Percentiles rank a stretch among this genome's conserved stretches.
phyloP scores from a whole-genome alignment of 1,139 yeast genomes.

The Chernovozyma aurita region DNA sequence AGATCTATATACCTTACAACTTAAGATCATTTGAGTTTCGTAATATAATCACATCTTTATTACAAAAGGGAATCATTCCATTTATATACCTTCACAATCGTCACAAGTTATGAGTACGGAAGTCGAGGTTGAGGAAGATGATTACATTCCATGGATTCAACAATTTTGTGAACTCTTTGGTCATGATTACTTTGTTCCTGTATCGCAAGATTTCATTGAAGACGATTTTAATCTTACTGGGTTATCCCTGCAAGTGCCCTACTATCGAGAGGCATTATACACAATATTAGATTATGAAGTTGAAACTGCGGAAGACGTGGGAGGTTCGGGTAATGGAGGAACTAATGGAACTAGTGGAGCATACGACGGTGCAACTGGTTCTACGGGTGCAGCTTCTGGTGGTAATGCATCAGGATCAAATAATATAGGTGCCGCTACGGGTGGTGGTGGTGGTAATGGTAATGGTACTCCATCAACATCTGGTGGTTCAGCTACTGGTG shows the following conservation, averaged over 20 bases:
- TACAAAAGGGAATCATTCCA: no score
- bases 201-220: constrained; percentile 87
- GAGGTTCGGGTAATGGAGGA: background rate
- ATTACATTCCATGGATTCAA: constrained; percentile 82
- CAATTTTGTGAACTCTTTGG: constrained; percentile 85
- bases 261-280: constrained; percentile 87
- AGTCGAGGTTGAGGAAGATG: constrained; percentile 32
- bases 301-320: constrained; percentile 59
- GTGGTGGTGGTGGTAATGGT: constrained; percentile 11
- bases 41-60: no score
- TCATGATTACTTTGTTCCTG: constrained; percentile 91
- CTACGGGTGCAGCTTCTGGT: background rate
- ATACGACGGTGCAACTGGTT: background rate
- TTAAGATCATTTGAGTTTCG: no score
- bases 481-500: constrained; percentile 6
- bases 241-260: constrained; percentile 77
- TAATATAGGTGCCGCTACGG: constrained; percentile 5
- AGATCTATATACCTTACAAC: no score
- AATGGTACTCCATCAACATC: constrained; percentile 9
- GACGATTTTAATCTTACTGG: constrained; percentile 97
- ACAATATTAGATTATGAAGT: constrained; percentile 75
- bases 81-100: no score
- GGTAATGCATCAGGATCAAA: background rate
- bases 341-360: constrained; percentile 5
- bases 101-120: constrained; percentile 6